Base-by-base conservation (phyloP, 768 basidiomycete genomes). In the Tylopilus rubrobrunneus region DNA sequence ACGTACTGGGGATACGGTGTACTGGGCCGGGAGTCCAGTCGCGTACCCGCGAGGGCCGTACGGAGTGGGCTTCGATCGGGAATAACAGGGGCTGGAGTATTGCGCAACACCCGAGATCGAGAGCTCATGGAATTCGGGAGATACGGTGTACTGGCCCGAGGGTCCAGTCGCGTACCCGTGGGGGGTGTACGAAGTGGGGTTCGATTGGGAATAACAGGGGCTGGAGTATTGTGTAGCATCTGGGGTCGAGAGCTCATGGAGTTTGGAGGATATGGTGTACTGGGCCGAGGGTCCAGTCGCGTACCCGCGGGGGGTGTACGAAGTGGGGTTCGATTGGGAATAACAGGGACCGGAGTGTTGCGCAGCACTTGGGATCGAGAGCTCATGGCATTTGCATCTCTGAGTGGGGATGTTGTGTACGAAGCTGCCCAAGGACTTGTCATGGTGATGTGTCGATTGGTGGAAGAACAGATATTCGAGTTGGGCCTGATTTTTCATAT, bases 341-440 rank as follows among this genome's bases (percentile, higher is more conserved):
- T 57, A 2, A 59, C 8, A 8, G 57, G 62, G 5, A 67, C 69
- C 9, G 60, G 69, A 25, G 69, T 69, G 14, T 7, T 14, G 40
- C 8, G 55, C 19, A 43, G 43, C 5, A 49, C 12, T 29, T 48
- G 54, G 15, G 36, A 37, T 37, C 36, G 36, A 34, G 56, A 45
- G n/a, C 10, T 6, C 39, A 39, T n/a, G 42, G 7, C 27, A 19
- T 58, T 23, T 23, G 61, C 49, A 2, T 71, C 65, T 12, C 61
- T 65, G n/a, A 69, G 55, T 2, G 42, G 40, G 2, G 69, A 69
- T 61, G 71, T 67, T 15, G 57, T 67, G 5, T 51, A 52, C 58
- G 51, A 69, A 17, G 29, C 19, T 33, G 1, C 37, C 48, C 60
- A 65, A 27, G 29, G 37, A 43, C 4, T 58, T 27, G 10, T 51